These are phyloP conservation scores for Annulohypoxylon nitens DNA, from an alignment of 495 filamentous ascomycete genomes.

Conservation along the genomic window DNA sequence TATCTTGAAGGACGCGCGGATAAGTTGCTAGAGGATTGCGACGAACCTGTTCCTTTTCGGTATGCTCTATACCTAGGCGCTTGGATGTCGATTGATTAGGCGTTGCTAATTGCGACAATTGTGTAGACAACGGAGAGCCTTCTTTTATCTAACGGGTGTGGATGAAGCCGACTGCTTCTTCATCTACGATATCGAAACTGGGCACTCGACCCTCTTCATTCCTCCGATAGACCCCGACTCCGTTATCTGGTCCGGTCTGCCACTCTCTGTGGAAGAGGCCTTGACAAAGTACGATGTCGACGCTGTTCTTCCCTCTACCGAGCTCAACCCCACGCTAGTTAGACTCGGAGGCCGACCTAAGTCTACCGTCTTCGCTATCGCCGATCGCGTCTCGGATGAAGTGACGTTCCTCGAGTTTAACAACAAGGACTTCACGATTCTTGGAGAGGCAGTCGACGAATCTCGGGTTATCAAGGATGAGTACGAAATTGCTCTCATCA, in stretches of 20 bases:
- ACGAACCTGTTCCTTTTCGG: constrained; percentile 82
- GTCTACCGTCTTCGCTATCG: constrained; percentile 75
- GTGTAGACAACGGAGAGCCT: constrained; percentile 84
- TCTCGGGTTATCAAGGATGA: constrained; percentile 83
- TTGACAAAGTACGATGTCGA: constrained; percentile 85
- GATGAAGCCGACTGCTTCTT: constrained; percentile 83
- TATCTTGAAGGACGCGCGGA: constrained; percentile 91
- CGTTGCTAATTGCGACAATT: constrained; percentile 35
- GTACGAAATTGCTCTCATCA: constrained; percentile 86
- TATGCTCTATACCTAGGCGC: constrained; percentile 52
- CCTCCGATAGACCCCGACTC: constrained; percentile 87
- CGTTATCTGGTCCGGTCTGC: constrained; percentile 97
- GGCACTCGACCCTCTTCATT: constrained; percentile 88
- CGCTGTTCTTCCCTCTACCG: constrained; percentile 73
- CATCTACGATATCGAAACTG: constrained; percentile 79
- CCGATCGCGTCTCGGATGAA: constrained; percentile 74
- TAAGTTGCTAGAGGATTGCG: constrained; percentile 83
- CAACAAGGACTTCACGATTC: constrained; percentile 67
- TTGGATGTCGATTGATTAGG: not conserved
- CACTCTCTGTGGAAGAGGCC: constrained; percentile 80
- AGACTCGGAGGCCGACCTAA: constrained; percentile 59
- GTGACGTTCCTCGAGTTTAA: constrained; percentile 74
- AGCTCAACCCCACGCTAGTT: constrained; percentile 75
- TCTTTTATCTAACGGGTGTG: constrained; percentile 96
- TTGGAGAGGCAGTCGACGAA: constrained; percentile 83